Base-by-base conservation (phyloP, 2,329 filamentous ascomycete genomes). In the Sarocladiaceae sp. region DNA sequence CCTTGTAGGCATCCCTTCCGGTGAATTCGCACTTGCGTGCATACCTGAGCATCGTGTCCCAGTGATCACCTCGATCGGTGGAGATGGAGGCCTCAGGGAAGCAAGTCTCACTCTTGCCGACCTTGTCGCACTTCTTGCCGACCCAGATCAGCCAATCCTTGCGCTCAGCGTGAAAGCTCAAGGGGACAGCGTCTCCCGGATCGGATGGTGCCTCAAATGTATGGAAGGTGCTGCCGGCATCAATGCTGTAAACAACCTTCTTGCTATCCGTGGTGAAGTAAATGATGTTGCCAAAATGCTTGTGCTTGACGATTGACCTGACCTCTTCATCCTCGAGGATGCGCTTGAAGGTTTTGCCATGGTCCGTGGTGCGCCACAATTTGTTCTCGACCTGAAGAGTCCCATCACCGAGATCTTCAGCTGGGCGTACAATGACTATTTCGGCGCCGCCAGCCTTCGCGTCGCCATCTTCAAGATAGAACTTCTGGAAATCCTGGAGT, bases 61-160 rank as follows among this genome's bases (percentile, higher is more conserved):
- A 98, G 42, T 78, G 73, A 48, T 84, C 78, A 24, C 91, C 91
- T 43, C 88, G 84, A 57, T 95, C 88, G 24, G 70, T 82, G 27
- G 86, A 88, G 46, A 88, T 72, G 34, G 85, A 88, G 2, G 90
- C 88, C 49, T 85, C 79, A 1, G 72, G 72, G 54, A 86, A 83
- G 61, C 90, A 96, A 26, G 77, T 61, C 23, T 68, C 65, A 13
- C 63, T 66, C 6, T 62, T 61, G 10, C 69, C 70, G 3, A 67
- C 60, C 24, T 62, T 62, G 33, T 81, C 76, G 58, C 88, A 94
- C 49, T 83, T 77, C 51, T 80, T 68, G 31, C 90, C 91, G 40
- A 85, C 80, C 89, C 90, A 97, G 49, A 98, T 85, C 33, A 97
- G 72, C 88, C 89, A 96, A 56, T 95, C 85, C 59, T 83, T 85